Conservation (phyloP, 306 rosid genomes). For the Rosa multiflora region DNA sequence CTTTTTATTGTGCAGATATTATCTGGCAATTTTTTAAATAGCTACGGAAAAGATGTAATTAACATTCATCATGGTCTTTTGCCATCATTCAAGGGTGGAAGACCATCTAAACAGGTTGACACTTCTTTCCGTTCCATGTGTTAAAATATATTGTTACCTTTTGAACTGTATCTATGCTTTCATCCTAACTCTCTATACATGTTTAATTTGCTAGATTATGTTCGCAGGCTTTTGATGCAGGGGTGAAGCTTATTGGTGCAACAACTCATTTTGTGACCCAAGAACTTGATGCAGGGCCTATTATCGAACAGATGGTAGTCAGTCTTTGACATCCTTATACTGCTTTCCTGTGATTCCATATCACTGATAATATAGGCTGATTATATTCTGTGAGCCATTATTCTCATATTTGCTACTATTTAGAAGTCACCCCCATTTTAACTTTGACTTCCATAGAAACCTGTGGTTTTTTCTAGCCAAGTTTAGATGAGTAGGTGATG, state of each 20-base stretch:
- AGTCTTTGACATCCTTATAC: conserved; percentile 19
- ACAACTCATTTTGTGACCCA: conserved; percentile 95
- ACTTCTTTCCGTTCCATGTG: conserved; percentile 17
- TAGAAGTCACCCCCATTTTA: neutral
- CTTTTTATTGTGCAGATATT: conserved; percentile 57
- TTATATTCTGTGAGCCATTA: neutral
- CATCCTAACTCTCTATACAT: conserved; percentile 32
- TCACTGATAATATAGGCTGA: conserved; percentile 2
- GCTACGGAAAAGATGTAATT: conserved; percentile 82
- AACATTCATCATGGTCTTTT: conserved; percentile 97
- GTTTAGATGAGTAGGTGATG: neutral
- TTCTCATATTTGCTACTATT: conserved; percentile 13
- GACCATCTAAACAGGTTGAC: conserved; percentile 83
- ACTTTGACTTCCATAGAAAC: neutral
- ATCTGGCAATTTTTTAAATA: conserved; percentile 66
- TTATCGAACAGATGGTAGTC: conserved; percentile 93
- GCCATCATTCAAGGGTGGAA: conserved; percentile 94
- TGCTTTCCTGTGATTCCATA: conserved; percentile 11
- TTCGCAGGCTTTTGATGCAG: conserved; percentile 97
- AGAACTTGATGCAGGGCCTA: conserved; percentile 89
- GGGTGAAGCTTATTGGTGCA: conserved; percentile 96
- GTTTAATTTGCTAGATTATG: conserved; percentile 44
- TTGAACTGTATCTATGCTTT: conserved; percentile 23
- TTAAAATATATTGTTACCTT: conserved; percentile 17
- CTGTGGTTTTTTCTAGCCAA: neutral